Evolutionary conservation across 345 rosid species (phyloP), one percentile per base, ranked within the genome.

Genomic region (Salix viminalis): DNA sequence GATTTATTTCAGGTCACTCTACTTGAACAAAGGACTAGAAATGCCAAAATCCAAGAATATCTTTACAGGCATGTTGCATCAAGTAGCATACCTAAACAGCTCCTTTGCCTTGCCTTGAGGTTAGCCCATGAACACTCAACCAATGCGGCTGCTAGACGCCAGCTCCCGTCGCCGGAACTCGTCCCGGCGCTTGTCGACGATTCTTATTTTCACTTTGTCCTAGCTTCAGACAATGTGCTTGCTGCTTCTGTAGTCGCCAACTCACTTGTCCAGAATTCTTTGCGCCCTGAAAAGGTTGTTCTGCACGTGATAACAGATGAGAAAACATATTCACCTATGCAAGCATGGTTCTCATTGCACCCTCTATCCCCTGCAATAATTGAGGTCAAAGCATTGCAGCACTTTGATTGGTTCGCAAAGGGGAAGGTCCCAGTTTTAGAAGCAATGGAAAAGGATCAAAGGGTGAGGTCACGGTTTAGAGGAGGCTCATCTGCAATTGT

Each of bases 311-410:
- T 96, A 74, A 96, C 99, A 21, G 99, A 96, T 74, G 83, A 85
- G 87, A 96, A 96, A 80, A 96, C 99, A 18, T 92, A 86, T 75
- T 90, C 90, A 30, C 99, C 99, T 0, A 96, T 96, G 99, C 99
- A 96, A 81, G 98, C 99, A 19, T 96, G 99, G 99, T 96, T 96
- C 85, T 92, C 99, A 1, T 37, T 96, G 83, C 98, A 96, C 80
- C 86, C 94, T 65, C 79, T 93, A 14, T 75, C 87, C 3, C 97
- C 98, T n/a, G 90, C 99, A 12, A 79, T 96, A 18, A 80, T 96
- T 76, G 98, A 96, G 86, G 98, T 96, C 18, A 93, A 93, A 90
- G 98, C 95, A 15, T 77, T 94, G 93, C 98, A 96, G 79, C 99
- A 96, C 76, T 96, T 94, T 1, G 99, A 96, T 52, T 96, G 98